A percentile compares a stretch with the other conserved stretches of the same genome.
Conservation (phyloP, 75 land plant genomes). For the Isoetes taiwanensis region DNA sequence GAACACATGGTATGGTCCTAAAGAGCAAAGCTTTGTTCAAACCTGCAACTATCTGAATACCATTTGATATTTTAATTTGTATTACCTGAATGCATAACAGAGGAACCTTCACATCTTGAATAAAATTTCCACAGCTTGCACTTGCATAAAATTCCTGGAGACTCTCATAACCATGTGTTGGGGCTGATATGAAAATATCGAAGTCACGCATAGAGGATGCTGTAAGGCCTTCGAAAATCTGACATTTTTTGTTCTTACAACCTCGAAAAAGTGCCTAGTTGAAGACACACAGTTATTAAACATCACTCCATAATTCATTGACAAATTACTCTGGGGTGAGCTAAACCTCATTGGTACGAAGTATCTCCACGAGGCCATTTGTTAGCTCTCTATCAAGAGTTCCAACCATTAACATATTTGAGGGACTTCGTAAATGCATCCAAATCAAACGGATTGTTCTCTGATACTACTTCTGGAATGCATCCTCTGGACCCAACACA, state of each 20-base stretch:
- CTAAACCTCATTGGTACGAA: slow-evolving; percentile 67
- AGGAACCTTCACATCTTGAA: slow-evolving; percentile 57
- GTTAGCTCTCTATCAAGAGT: slow-evolving; percentile 38
- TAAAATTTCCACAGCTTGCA: slow-evolving; percentile 36
- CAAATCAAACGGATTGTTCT: slow-evolving; percentile 81
- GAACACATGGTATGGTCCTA: slow-evolving; percentile 27
- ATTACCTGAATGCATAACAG: slow-evolving; percentile 76
- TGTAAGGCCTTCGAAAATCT: slow-evolving; percentile 49
- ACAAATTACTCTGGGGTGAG: neutral
- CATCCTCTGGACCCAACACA: too few species aligned
- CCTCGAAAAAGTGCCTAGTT: slow-evolving; percentile 73
- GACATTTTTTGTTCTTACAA: slow-evolving; percentile 41
- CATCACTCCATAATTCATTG: slow-evolving; percentile 1
- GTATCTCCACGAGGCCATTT: slow-evolving; percentile 57
- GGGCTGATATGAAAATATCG: slow-evolving; percentile 66
- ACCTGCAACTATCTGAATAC: neutral
- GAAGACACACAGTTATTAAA: neutral
- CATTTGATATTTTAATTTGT: neutral
- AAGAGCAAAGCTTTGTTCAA: neutral
- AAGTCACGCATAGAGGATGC: slow-evolving; percentile 78
- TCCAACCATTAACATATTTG: slow-evolving; percentile 17
- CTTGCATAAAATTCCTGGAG: slow-evolving; percentile 59
- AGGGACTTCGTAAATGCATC: slow-evolving; percentile 44
- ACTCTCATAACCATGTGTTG: slow-evolving; percentile 54
- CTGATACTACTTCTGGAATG: slow-evolving; percentile 80